Evolutionary conservation across 2,329 filamentous ascomycete genomes (phyloP), one percentile per base, ranked within the genome.

Genomic region (Fusarium floridanum): DNA sequence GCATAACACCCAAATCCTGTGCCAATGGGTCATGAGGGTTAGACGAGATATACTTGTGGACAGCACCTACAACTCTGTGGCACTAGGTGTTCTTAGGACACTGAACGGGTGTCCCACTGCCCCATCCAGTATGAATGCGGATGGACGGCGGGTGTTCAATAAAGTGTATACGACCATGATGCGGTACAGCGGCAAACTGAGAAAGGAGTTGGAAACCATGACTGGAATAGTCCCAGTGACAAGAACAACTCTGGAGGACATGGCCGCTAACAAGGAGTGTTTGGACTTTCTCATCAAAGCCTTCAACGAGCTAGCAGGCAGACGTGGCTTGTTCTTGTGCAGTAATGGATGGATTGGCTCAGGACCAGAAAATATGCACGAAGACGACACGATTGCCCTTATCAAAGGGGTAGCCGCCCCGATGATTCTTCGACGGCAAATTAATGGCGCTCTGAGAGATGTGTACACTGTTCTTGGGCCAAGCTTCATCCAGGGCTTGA

Each of bases 121-220:
- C 37, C 10, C 4, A 3, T 22, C n/a, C 17, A 8, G 3, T 3
- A 22, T n/a, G 17, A 5, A 22, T 12, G 0, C 11, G 0, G 17
- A 0, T 22, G 10, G 10, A 22, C 39, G 5, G n/a, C 5, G 2
- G 0, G 43, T 4, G 24, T 48, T 48, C 22, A 24, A 24, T 2
- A 27, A 24, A 6, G 22, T 27, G 7, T 48, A 24, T 12, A 3
- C 12, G 11, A 6, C 14, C 14, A 27, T 48, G 22, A 27, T 14
- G 9, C 22, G 7, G 5, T 14, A 24, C 8, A 10, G 20, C 3
- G 7, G 4, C 1, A 4, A 27, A 17, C 43, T 24, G 4, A 16
- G 5, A 14, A 17, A 27, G 4, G 14, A 48, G 2, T 6, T 48
- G 22, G 14, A 17, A 48, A 10, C 7, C 1, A 17, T 6, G 8